Evolutionary conservation across 2,329 filamentous ascomycete genomes (phyloP), one percentile per base, ranked within the genome.

Genomic region (Xylaria polymorpha): DNA sequence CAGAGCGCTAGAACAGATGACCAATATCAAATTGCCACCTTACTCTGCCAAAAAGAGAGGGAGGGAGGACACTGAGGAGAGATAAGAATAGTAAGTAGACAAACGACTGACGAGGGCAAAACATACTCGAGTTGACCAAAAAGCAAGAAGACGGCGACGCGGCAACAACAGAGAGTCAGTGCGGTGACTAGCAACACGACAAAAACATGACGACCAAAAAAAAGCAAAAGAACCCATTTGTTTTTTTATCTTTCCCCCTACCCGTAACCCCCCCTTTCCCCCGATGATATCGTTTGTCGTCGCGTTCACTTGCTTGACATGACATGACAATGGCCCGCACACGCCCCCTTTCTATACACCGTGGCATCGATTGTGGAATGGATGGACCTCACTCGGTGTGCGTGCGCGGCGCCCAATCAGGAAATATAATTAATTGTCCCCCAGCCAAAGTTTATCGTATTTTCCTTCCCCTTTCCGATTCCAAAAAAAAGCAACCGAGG

Each of bases 41-140:
- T 61, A 25, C 25, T 60, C 55, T 41, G 35, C 29, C 20, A 10
- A 20, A 15, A 14, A 43, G 20, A n/a, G 32, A 22, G 15, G 25
- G 35, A 35, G n/a, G 25, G 10, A 25, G 25, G 25, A 29, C 25
- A 18, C n/a, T 46, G 29, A 41, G 12, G 14, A 32, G 18, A 46
- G 39, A 53, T 20, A 20, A 8, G 3, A 32, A 35, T 7, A 15
- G 20, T 25, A 35, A 6, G 29, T 43, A 41, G 41, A 37, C 25
- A 50, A 44, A 41, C n/a, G 41, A 25, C 56, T 37, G 41, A 61
- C 41, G 4, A 5, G n/a, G 8, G 22, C 18, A 51, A 35, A 4
- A 57, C 64, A 50, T 50, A 56, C 57, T 61, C 51, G 39, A 56
- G 50, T 61, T 15, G 50, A 57, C 50, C 58, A 35, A 61, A 39